Percentiles rank a stretch among this genome's conserved stretches.
These are phyloP conservation scores for Vigna radiata DNA, from an alignment of 306 rosid species.

Conservation along the genomic window DNA sequence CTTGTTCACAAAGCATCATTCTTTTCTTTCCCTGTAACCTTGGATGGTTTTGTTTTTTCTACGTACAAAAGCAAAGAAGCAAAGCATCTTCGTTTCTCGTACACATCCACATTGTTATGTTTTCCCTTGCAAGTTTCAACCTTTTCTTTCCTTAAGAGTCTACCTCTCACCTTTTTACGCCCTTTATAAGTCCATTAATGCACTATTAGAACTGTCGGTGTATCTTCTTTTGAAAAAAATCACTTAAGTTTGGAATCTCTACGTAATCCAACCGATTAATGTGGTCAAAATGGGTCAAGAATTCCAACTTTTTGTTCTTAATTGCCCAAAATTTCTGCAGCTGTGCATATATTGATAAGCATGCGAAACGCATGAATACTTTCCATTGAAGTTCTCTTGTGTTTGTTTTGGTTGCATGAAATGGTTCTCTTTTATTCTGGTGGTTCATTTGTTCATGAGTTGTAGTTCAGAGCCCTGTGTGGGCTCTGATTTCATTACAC, in stretches of 20 bases:
- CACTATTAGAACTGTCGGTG: conserved; percentile 54
- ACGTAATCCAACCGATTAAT: conserved; percentile 42
- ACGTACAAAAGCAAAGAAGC: conserved; percentile 63
- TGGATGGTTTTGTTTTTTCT: conserved; percentile 34
- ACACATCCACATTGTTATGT: conserved; percentile 51
- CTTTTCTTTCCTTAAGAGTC: conserved; percentile 69
- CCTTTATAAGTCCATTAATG: conserved; percentile 29
- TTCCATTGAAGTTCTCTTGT: conserved; percentile 34
- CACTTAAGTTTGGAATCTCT: conserved; percentile 73
- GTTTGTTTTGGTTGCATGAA: not conserved
- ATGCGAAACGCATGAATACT: conserved; percentile 43
- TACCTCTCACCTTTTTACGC: conserved; percentile 39
- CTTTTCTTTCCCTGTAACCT: conserved; percentile 37
- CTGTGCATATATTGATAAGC: conserved; percentile 42
- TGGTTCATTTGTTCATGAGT: not conserved
- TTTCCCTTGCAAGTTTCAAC: conserved; percentile 77
- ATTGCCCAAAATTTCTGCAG: conserved; percentile 35
- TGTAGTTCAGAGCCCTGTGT: conserved; percentile 15
- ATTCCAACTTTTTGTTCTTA: conserved; percentile 47
- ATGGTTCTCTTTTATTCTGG: not conserved
- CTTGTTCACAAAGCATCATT: conserved; percentile 70
- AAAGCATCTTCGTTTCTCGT: conserved; percentile 65
- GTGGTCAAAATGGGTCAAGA: conserved; percentile 57
- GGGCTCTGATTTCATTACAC: conserved; percentile 12
- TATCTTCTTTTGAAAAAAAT: conserved; percentile 53